Conservation (phyloP, 1,139 yeast genomes). For the Hyphopichia pseudoburtonii region DNA sequence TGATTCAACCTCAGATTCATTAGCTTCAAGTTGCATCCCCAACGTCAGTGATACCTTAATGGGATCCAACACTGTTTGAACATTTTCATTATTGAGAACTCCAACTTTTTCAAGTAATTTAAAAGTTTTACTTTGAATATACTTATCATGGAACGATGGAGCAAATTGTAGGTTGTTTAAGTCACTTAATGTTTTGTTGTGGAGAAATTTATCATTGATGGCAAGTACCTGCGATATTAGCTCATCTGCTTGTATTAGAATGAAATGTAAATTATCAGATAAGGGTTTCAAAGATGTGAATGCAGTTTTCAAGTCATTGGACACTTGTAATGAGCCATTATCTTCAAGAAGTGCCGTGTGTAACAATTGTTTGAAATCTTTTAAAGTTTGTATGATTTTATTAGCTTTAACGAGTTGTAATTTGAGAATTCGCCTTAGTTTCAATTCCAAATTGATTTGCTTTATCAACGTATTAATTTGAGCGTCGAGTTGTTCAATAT, state of each 20-base stretch:
- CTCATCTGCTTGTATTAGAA: conserved; percentile 41
- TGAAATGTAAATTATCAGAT: conserved; percentile 51
- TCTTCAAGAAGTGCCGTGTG: not conserved
- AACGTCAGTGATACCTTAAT: not conserved
- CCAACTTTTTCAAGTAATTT: conserved; percentile 25
- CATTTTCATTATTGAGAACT: conserved; percentile 10
- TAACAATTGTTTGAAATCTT: not conserved
- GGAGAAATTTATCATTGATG: conserved; percentile 32
- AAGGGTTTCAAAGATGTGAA: conserved; percentile 49
- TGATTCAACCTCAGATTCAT: conserved; percentile 1
- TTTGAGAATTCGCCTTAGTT: conserved; percentile 42
- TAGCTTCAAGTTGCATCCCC: not conserved
- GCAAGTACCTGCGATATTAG: conserved; percentile 38
- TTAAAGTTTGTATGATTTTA: conserved; percentile 10
- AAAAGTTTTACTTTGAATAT: conserved; percentile 26
- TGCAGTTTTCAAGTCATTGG: conserved; percentile 26
- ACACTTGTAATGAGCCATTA: not conserved
- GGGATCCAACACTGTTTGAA: not conserved
- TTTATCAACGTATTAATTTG: conserved; percentile 36
- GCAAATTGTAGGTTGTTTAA: conserved; percentile 17
- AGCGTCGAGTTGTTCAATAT: conserved; percentile 1
- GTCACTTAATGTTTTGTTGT: conserved; percentile 12
- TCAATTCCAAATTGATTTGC: conserved; percentile 46
- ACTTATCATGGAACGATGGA: conserved; percentile 28
- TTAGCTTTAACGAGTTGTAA: conserved; percentile 40